phyloP scores from a whole-genome alignment of 108 stramenopile species.

The Nannochloropsis gaditana region DNA sequence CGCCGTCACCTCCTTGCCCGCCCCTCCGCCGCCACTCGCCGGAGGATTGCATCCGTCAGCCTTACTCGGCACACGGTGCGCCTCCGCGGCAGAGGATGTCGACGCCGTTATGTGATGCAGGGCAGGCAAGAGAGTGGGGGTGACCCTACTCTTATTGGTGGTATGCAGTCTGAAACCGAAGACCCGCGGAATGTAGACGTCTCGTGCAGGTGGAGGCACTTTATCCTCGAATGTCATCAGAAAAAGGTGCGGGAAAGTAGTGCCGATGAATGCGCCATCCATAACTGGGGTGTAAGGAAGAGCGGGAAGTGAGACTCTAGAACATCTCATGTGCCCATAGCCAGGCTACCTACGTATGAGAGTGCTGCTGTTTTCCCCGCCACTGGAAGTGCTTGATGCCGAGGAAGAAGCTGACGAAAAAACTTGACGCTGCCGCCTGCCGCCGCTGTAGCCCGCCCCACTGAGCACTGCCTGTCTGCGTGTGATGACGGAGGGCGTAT shows the following conservation, averaged over 20 bases:
- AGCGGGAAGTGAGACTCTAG: background rate
- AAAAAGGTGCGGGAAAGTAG: slow-evolving; percentile 88
- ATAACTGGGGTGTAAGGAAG: background rate
- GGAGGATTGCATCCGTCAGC: no score
- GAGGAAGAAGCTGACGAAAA: slow-evolving; percentile 26
- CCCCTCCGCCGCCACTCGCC: no score
- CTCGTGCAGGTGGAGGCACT: slow-evolving; percentile 60
- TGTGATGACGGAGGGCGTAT: slow-evolving; percentile 35
- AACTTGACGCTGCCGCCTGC: slow-evolving; percentile 42
- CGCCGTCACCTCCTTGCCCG: no score
- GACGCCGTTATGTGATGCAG: background rate
- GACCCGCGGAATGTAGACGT: slow-evolving; percentile 77
- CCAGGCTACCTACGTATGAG: background rate
- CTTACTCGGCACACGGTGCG: no score
- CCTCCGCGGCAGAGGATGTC: no score
- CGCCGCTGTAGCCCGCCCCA: slow-evolving; percentile 17
- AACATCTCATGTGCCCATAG: no score
- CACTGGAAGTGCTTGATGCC: background rate
- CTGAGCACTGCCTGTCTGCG: background rate
- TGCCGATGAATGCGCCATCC: slow-evolving; percentile 87
- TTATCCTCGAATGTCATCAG: slow-evolving; percentile 82
- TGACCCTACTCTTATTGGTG: slow-evolving; percentile 38
- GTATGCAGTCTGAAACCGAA: slow-evolving; percentile 88
- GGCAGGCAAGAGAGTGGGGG: background rate
- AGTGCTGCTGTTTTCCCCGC: slow-evolving; percentile 46